Evolutionary conservation across 83 land plant species (phyloP), one percentile per base, ranked within the genome.

Genomic region (Picea abies): DNA sequence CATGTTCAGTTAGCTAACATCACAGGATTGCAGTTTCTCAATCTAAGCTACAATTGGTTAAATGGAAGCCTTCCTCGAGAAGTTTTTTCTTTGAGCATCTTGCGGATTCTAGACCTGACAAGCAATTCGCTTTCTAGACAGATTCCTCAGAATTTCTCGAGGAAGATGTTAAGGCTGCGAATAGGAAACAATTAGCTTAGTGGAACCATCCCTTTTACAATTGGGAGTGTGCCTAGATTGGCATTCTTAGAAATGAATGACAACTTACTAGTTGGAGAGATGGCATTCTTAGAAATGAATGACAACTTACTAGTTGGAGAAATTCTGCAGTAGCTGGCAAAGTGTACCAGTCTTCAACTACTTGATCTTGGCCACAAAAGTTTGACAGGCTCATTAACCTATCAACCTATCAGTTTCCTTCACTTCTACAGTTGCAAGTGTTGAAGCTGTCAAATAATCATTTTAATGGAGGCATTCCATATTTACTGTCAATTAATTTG

Each of bases 191-290:
- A 93, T 78, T 32, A 2, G 19, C 68, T 93, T 60, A 70, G 32
- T 11, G 94, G 92, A 29, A 17, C 37, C 1, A 84, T 93, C 25
- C 94, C 94, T 19, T 11, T 35, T 4, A 78, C 86, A 49, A 25
- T 93, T 44, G 82, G 88, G 0, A 73, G 47, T 20, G 87, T 85
- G 62, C 8, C 41, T 82, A 80, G 66, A 4, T 56, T 93, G 26
- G 52, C 37, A 60, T 63, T 72, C n/a, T n/a, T n/a, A n/a, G n/a
- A n/a, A n/a, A n/a, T n/a, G n/a, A n/a, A n/a, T n/a, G n/a, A n/a
- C n/a, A n/a, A n/a, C n/a, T n/a, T n/a, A n/a, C n/a, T n/a, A n/a
- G n/a, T n/a, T n/a, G n/a, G n/a, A n/a, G n/a, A n/a, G n/a, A n/a
- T n/a, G n/a, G n/a, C n/a, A n/a, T n/a, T n/a, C n/a, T n/a, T n/a